Evolutionary conservation across 495 filamentous ascomycete species (phyloP), one percentile per base, ranked within the genome.

Genomic region (Aspergillus affinis): DNA sequence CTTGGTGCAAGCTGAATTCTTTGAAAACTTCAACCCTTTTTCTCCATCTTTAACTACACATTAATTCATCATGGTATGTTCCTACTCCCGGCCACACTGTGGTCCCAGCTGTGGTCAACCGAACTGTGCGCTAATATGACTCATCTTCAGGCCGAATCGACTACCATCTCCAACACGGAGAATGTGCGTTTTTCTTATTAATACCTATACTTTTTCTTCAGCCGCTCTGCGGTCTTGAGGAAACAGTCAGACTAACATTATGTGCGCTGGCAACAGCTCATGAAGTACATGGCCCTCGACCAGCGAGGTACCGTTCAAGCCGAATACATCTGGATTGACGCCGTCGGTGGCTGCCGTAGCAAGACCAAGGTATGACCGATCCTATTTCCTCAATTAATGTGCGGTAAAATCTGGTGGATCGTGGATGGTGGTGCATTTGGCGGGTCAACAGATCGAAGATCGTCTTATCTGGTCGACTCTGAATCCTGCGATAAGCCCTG

Each of bases 251-350:
- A 78, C 75, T 78, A 67, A 78, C 73, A 71, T 64, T 50, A 59
- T 58, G 26, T 64, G 57, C 51, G 62, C 51, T 69, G 66, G 65
- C 54, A 57, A 70, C 75, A 97, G 91, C 87, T 97, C 76, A 73
- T 89, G 72, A 96, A 97, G 76, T 98, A 96, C 85, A 84, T 93
- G 77, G 78, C 82, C 66, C 90, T 98, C 63, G 87, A 91, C 72
- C 94, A 98, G 82, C 90, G 89, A 69, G 92, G 92, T 71, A 78
- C 71, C 41, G 77, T 92, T 65, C 90, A 93, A 71, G 92, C 92
- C 61, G 94, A 98, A 80, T 98, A 97, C 82, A 87, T 98, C 81
- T 98, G 94, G 94, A 93, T 98, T 69, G 94, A 98, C 74, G 76
- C 85, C 65, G 72, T 74, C 60, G 88, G 88, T 69, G 89, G 87